Base-by-base conservation (phyloP, 2,329 filamentous ascomycete species). In the Fusarium succisae region DNA sequence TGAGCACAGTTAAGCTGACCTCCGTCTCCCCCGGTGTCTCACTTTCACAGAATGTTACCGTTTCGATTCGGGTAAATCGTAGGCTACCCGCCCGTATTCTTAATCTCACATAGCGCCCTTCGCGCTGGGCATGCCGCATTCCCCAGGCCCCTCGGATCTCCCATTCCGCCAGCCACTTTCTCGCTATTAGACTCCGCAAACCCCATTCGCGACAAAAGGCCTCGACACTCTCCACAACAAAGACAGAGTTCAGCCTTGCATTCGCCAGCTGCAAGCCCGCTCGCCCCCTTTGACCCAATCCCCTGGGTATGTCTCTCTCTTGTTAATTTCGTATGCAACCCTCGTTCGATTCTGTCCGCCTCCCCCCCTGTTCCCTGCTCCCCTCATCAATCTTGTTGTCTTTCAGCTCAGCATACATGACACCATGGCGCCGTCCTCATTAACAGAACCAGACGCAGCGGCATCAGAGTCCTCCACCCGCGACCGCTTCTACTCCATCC, bases 211-310 rank as follows among this genome's bases (percentile, higher is more conserved):
- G 26, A 43, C 9, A 41, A 14, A 22, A 22, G 48, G 71, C 44
- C 63, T 63, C 41, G 62, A 64, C 53, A 59, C 55, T 54, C 35
- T 55, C 48, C 50, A 56, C 51, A 56, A 37, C 51, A 43, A 65
- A 28, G 37, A 61, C 51, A 69, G 38, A 66, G 71, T 74, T 74
- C 71, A 74, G 71, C 71, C 71, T 30, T 54, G 51, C 62, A 74
- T 72, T 73, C 45, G 50, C 70, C 66, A 58, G n/a, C 54, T 59
- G 59, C 45, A 60, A 45, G 43, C n/a, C 41, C 54, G 4, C 39
- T 47, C 9, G n/a, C 39, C 6, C n/a, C n/a, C 3, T 22, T 47
- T 13, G 20, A 26, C 20, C 51, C 51, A 54, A 54, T 54, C 51
- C 20, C 35, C 24, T 38, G 51, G 35, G 48, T 51, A 51, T 28